phyloP scores from a whole-genome alignment of 495 filamentous ascomycete species.

The Lepidopterella palustris region DNA sequence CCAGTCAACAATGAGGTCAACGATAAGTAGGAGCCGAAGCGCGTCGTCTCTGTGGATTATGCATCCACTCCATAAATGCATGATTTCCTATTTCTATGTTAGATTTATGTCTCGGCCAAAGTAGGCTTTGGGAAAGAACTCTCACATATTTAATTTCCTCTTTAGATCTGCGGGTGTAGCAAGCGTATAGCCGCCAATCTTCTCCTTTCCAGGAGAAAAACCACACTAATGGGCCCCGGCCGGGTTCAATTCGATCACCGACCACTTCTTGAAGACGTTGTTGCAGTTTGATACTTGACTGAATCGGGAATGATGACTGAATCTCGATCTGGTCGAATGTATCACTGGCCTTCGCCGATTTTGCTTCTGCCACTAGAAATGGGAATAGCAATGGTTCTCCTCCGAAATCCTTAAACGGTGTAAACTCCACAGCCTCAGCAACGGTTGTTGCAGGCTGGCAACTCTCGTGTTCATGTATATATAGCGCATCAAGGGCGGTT shows the following conservation, averaged over 20 bases:
- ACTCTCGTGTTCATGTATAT: too few species aligned
- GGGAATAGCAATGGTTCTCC: conserved; percentile 14
- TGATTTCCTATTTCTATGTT: background rate
- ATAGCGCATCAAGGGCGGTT: too few species aligned
- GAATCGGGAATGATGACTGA: conserved; percentile 20
- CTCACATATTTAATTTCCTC: background rate
- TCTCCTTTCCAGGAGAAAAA: conserved; percentile 9
- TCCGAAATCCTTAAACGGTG: too few species aligned
- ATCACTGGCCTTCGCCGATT: conserved; percentile 12
- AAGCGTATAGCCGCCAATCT: conserved; percentile 8
- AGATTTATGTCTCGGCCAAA: background rate
- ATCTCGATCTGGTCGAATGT: conserved; percentile 18
- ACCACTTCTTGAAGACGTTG: background rate
- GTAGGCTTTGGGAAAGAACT: background rate
- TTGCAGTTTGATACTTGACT: conserved; percentile 1
- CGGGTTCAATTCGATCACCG: conserved; percentile 3
- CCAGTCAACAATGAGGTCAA: conserved; percentile 14
- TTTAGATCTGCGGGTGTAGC: background rate
- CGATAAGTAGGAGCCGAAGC: conserved; percentile 7
- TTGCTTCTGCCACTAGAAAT: conserved; percentile 25
- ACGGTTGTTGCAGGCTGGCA: too few species aligned
- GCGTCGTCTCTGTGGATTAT: background rate
- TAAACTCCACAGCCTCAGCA: too few species aligned
- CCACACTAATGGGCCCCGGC: conserved; percentile 9
- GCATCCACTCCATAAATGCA: conserved; percentile 4